Base-by-base conservation (phyloP, 2,329 filamentous ascomycete genomes). In the Pestalotiopsis sp. region DNA sequence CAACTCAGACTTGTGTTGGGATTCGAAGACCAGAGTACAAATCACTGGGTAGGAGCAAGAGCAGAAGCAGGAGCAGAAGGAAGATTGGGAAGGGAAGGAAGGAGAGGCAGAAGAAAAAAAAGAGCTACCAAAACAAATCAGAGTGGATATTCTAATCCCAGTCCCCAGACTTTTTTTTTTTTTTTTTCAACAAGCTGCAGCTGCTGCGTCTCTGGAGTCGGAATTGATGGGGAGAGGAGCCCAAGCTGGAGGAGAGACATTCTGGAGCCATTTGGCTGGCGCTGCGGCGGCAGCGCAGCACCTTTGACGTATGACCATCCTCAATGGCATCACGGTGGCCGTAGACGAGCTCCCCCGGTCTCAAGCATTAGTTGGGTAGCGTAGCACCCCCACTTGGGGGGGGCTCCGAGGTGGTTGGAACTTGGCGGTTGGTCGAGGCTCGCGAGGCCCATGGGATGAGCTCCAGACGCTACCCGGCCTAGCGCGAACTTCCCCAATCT, bases 151-250 rank as follows among this genome's bases (percentile, higher is more conserved):
- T 52, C 45, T 23, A 52, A 52, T 52, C 45, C 45, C 45, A 52
- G 45, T 52, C 45, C 45, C 45, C 45, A 17, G 20, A 52, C 45
- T 52, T 52, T 49, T 36, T 31, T 31, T 31, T 31, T n/a, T 31
- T 31, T 7, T 31, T 31, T 27, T n/a, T 36, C 13, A 27, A 62
- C 31, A 27, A 61, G 27, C 59, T 13, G 20, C 56, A 36, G 59
- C 59, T 38, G 38, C 59, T 13, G n/a, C 27, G 20, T 38, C 59
- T 23, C 61, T 64, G 61, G 61, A 64, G 61, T 39, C 31, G 31
- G 31, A 9, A 36, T 36, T 36, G 31, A 45, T 39, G 61, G 14
- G 57, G 7, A 52, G 45, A 52, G 23, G 14, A 36, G 17, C 27
- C 27, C 38, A 39, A 62, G 23, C 14, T 5, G 14, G 41, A 52